Evolutionary conservation across 176 grass and related monocot genomes (phyloP), one percentile per base, ranked within the genome.

Genomic region (Cocos nucifera): DNA sequence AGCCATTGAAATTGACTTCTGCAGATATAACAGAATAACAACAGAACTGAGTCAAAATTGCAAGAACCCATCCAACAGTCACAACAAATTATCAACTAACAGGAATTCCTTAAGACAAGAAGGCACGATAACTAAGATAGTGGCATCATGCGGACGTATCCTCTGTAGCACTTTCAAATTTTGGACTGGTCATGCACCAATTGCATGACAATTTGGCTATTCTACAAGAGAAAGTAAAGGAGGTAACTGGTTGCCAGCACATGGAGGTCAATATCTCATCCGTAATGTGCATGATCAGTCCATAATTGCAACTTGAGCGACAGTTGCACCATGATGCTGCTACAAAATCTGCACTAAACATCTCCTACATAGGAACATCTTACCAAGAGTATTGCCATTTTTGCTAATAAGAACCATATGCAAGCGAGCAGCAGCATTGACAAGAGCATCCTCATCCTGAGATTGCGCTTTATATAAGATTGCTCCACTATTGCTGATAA

Each of bases 371-470:
- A 71, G 35, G 35, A 44, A 44, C 10, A 44, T 44, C 72, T 23
- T 75, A 96, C 86, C 86, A 80, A 74, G 77, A 72, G 4, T 75
- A 49, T 22, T 85, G 59, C 69, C 81, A 61, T 87, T 69, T 76
- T 85, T 96, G 73, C 65, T 75, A 49, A 77, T 72, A 71, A 96
- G 91, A 70, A 73, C 55, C 91, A 96, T 78, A 87, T 87, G 76
- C 75, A 96, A 65, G 30, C 58, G 55, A 72, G 78, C 79, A 82
- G 86, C 83, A 44, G 80, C 91, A 77, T 58, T 75, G 62, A 96
- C 91, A 74, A 96, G 73, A 69, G 91, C 91, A 83, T 90, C 91
- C 64, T 96, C 91, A 80, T 96, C 91, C 67, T 96, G 83, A 30
- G 91, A 96, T 67, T 96, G 91, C 59, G 91, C 86, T 83, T 90